Evolutionary conservation across 1,284 basidiomycete species (phyloP).

Genomic region (Apiotrichum laibachii): DNA sequence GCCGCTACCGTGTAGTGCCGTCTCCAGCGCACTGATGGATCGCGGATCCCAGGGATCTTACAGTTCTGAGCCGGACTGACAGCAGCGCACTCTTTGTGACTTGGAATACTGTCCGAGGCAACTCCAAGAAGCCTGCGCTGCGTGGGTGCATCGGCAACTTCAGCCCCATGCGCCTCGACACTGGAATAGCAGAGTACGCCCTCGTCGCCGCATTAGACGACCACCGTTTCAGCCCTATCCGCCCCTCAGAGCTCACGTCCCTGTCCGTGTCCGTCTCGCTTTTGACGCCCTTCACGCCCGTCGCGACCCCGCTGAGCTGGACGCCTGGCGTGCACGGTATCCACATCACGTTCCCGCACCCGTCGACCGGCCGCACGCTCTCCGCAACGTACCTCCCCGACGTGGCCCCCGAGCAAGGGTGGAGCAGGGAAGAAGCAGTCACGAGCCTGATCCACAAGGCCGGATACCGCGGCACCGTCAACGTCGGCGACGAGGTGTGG

Average conservation of each 20-base stretch:
- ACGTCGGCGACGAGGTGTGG: conserved; percentile 65
- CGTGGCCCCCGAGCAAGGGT: conserved; percentile 86
- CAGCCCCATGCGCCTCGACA: conserved; percentile 67
- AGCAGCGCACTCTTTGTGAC: conserved; percentile 90
- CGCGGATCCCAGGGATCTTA: not conserved
- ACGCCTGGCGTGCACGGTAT: conserved; percentile 88
- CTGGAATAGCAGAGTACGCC: conserved; percentile 85
- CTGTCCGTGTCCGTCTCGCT: conserved; percentile 82
- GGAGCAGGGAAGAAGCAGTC: conserved; percentile 83
- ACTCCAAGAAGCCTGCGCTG: conserved; percentile 58
- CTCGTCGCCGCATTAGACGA: conserved; percentile 61
- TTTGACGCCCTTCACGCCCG: conserved; percentile 87
- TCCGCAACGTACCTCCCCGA: conserved; percentile 94
- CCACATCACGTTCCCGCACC: conserved; percentile 79
- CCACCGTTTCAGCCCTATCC: conserved; percentile 62
- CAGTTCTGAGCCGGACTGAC: not conserved
- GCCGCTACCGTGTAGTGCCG: too few relatives aligned
- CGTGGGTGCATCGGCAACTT: conserved; percentile 97
- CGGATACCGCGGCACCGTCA: conserved; percentile 75
- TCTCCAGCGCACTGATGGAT: too few relatives aligned
- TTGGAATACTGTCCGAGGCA: conserved; percentile 67
- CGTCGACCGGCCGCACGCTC: conserved; percentile 59
- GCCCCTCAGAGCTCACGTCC: conserved; percentile 67
- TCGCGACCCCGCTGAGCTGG: conserved; percentile 85
- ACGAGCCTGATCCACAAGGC: conserved; percentile 90